These are phyloP conservation scores for Onygena corvina DNA, from an alignment of 2,329 filamentous ascomycete genomes.

Conservation along the genomic window DNA sequence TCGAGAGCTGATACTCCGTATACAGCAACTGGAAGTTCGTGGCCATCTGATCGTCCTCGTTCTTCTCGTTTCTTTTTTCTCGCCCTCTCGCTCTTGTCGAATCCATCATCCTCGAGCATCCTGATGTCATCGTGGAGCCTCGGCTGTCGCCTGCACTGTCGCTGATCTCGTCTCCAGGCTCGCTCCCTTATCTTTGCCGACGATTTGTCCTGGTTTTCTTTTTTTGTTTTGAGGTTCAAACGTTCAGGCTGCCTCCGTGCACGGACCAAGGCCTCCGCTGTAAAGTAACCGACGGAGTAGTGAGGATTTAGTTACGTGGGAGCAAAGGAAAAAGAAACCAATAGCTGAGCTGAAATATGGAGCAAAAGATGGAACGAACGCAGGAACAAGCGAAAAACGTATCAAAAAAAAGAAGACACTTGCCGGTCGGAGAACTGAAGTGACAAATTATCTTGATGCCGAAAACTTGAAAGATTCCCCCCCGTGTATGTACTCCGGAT, in stretches of 20 bases:
- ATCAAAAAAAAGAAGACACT: neutral
- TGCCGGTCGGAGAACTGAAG: neutral
- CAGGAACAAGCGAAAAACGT: neutral
- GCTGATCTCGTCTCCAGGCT: neutral
- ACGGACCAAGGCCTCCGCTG: no score
- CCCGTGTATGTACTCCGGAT: conserved; percentile 5
- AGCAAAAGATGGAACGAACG: neutral
- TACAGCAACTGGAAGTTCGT: neutral
- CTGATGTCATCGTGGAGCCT: neutral
- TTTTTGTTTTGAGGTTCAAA: no score
- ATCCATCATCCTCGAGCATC: no score
- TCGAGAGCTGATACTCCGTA: neutral
- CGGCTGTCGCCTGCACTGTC: neutral
- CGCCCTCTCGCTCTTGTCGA: neutral
- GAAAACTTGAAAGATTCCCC: neutral
- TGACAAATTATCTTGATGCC: no score
- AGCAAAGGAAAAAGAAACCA: no score
- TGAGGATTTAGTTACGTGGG: no score
- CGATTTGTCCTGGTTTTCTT: neutral
- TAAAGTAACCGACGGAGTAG: no score
- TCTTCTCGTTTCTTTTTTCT: neutral
- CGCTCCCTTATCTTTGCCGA: no score
- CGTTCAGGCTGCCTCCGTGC: no score
- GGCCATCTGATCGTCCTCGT: neutral
- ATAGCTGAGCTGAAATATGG: no score